Base-by-base conservation (phyloP, 1,284 basidiomycete species). In the Melampsora larici-populina region DNA sequence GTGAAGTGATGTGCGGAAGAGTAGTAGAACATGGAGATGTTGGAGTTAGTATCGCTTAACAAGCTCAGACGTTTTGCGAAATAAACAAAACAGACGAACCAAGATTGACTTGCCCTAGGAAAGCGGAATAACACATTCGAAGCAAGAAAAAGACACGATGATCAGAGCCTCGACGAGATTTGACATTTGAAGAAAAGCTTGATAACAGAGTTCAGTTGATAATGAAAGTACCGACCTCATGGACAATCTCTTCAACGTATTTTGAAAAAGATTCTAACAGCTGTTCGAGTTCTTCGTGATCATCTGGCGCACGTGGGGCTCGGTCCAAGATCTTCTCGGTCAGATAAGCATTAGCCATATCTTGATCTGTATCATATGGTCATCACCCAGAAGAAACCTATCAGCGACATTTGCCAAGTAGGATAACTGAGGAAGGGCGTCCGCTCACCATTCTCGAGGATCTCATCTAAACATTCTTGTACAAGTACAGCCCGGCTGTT, bases 171-270 rank as follows among this genome's bases (percentile, higher is more conserved):
- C 46, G 51, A 49, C 31, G 4, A 66, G 43, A 48, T 46, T 67
- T 11, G 17, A 49, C 58, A 46, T 24, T 66, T 49, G 78, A 55
- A 46, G 8, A 66, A 36, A 60, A 21, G 84, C 87, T 75, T 43
- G 5, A 43, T 43, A 7, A 8, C 40, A 9, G 80, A 93, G 93
- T 81, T 93, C 89, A 1, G 92, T 43, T 93, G 79, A 88, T 93
- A 82, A 93, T 92, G 40, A 7, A 43, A 43, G 40, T 43, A 43
- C 40, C 1, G 1, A 92, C 91, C 84, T 97, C 94, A 80, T 90
- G 93, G 6, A 94, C 92, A 78, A 97, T 92, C 85, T 97, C 94
- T 84, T 97, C 94, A 0, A 94, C 93, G 83, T 97, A 96, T 83
- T 97, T 97, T 31, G 91, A 89, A 83, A 97, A 97, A 13, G 91